A percentile compares a stretch with the other conserved stretches of the same genome.
Evolutionary conservation across 2,329 filamentous ascomycete genomes (phyloP).

Genomic region (Trichophaea hybrida): DNA sequence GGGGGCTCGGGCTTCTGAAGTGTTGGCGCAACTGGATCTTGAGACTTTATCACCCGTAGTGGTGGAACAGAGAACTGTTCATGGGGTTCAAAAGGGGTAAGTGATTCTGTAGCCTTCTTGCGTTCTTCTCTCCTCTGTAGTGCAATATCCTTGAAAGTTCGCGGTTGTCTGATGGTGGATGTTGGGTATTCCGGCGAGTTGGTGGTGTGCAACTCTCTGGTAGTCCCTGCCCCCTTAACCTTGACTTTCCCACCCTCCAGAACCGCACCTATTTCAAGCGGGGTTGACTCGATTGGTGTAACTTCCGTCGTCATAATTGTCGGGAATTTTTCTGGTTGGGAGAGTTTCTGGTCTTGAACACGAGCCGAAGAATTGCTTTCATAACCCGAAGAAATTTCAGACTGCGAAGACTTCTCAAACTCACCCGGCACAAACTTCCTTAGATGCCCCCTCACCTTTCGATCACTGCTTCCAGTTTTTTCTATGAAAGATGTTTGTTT

Average conservation of each 20-base stretch:
- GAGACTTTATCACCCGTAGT: conserved; percentile 11
- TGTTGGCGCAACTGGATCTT: not conserved
- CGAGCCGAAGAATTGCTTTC: not conserved
- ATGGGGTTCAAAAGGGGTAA: not conserved
- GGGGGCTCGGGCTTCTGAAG: not conserved
- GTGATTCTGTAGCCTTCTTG: conserved; percentile 2
- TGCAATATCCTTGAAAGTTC: conserved; percentile 7
- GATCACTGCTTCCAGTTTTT: not conserved
- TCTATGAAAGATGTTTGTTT: not conserved
- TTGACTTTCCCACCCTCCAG: not conserved
- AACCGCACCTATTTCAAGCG: not conserved
- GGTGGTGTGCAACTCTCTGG: not conserved
- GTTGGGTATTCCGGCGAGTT: conserved; percentile 7
- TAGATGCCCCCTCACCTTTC: not conserved
- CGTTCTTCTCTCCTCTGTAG: conserved; percentile 6
- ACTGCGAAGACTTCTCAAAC: not conserved
- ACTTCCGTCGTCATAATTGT: not conserved
- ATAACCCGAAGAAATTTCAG: not conserved
- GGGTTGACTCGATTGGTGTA: not conserved
- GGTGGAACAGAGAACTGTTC: conserved; percentile 11
- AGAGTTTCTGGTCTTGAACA: not conserved
- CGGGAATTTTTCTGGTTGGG: not conserved
- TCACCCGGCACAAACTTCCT: not conserved
- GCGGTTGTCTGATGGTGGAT: conserved; percentile 7
- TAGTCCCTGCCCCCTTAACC: not conserved